phyloP scores from a whole-genome alignment of 2,329 filamentous ascomycete species.

The Fusarium coicis region DNA sequence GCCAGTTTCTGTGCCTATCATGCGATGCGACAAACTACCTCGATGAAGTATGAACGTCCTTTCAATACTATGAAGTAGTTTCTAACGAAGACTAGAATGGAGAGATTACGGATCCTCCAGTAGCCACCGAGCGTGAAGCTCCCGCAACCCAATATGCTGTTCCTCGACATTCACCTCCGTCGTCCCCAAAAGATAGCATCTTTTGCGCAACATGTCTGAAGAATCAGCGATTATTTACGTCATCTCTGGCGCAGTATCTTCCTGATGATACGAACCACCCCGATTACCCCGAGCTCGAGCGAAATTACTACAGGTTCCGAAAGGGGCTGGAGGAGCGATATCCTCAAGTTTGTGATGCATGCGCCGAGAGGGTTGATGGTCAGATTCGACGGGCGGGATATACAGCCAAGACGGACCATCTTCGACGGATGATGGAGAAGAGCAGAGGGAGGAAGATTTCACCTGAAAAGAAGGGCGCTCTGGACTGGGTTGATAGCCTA shows the following conservation, averaged over 20 bases:
- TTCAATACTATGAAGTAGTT: rapidly evolving
- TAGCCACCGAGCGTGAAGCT: conserved; percentile 60
- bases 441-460: conserved; percentile 55
- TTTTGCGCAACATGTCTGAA: conserved; percentile 85
- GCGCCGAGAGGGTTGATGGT: conserved; percentile 77
- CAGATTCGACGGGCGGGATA: conserved; percentile 79
- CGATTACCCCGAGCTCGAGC: conserved; percentile 75
- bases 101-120: conserved; percentile 87
- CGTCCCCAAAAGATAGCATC: conserved; percentile 48
- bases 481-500: conserved; percentile 57
- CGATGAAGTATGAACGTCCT: conserved; percentile 72
- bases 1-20: conserved; percentile 76
- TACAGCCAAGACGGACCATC: conserved; percentile 83
- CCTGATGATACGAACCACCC: conserved; percentile 72
- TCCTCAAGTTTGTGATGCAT: conserved; percentile 86
- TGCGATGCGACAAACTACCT: conserved; percentile 92
- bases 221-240: conserved; percentile 86
- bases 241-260: conserved; percentile 82
- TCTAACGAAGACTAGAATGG: conserved; percentile 69
- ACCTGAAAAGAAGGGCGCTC: conserved; percentile 46
- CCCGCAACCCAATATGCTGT: conserved; percentile 60
- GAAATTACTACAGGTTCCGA: conserved; percentile 75
- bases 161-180: conserved; percentile 48
- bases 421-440: conserved; percentile 79
- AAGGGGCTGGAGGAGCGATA: conserved; percentile 82